Percentiles rank a stretch among this genome's conserved stretches.
phyloP scores from a whole-genome alignment of 2,329 filamentous ascomycete species.

The Ophiostoma tasmaniense region DNA sequence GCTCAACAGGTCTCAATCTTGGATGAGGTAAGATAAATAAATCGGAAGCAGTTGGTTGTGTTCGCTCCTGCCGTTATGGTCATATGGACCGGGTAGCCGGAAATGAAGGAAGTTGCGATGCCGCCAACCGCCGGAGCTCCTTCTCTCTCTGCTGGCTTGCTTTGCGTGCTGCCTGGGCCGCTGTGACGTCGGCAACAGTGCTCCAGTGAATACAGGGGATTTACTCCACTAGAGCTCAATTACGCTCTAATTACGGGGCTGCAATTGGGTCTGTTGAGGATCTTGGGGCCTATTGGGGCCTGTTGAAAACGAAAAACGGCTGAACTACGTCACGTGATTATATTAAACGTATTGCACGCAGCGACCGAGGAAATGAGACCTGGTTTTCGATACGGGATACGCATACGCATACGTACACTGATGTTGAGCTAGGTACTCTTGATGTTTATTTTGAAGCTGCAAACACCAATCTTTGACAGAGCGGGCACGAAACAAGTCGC shows the following conservation, averaged over 20 bases:
- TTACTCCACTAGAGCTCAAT: neutral
- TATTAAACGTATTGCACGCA: neutral
- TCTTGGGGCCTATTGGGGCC: neutral
- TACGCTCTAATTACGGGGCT: neutral
- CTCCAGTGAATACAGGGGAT: neutral
- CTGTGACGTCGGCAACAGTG: constrained; percentile 2
- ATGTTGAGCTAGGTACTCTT: no score
- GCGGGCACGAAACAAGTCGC: neutral
- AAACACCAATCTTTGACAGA: neutral
- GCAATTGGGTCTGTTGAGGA: neutral
- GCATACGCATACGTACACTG: neutral
- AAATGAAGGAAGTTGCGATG: neutral
- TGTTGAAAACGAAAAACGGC: neutral
- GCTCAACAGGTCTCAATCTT: neutral
- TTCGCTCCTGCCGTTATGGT: neutral
- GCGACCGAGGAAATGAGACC: neutral
- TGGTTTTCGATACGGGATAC: neutral
- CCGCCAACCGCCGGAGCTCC: neutral
- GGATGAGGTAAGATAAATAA: neutral
- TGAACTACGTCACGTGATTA: neutral
- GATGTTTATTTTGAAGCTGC: neutral
- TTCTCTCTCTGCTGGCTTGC: neutral
- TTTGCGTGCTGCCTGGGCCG: neutral
- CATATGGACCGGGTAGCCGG: neutral
- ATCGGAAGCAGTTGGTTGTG: neutral